These are phyloP conservation scores for Eudorina sp. DNA, from an alignment of 139 green algal genomes.

Conservation along the genomic window DNA sequence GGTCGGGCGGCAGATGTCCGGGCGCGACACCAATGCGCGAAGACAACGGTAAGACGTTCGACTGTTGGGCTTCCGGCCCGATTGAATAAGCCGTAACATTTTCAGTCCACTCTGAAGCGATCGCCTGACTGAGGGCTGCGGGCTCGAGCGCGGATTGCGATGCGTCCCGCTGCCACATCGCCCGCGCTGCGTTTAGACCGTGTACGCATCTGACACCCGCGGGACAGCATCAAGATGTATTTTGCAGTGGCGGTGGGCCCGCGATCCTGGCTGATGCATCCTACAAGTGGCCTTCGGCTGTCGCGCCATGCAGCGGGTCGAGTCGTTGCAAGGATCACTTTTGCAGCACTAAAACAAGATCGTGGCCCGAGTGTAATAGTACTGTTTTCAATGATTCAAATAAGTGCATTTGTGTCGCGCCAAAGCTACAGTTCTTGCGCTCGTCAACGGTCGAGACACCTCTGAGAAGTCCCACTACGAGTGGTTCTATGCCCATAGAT, in stretches of 20 bases:
- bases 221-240: neutral
- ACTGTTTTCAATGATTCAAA: no score
- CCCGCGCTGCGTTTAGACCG: neutral
- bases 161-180: slow-evolving; percentile 9
- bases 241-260: neutral
- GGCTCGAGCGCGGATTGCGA: neutral
- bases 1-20: no score
- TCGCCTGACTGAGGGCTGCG: neutral
- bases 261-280: neutral
- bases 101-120: neutral
- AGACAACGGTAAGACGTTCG: no score
- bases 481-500: no score
- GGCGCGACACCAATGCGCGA: no score
- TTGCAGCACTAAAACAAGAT: neutral
- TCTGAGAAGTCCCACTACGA: no score
- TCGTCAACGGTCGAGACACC: neutral
- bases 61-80: no score
- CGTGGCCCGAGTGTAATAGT: neutral
- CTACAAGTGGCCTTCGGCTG: neutral
- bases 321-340: neutral
- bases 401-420: neutral
- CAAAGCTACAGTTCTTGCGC: neutral
- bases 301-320: neutral
- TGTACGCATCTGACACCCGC: neutral
- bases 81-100: neutral